These are phyloP conservation scores for Sarcocystis neurona DNA, from an alignment of 169 alveolate genomes.

Conservation along the genomic window DNA sequence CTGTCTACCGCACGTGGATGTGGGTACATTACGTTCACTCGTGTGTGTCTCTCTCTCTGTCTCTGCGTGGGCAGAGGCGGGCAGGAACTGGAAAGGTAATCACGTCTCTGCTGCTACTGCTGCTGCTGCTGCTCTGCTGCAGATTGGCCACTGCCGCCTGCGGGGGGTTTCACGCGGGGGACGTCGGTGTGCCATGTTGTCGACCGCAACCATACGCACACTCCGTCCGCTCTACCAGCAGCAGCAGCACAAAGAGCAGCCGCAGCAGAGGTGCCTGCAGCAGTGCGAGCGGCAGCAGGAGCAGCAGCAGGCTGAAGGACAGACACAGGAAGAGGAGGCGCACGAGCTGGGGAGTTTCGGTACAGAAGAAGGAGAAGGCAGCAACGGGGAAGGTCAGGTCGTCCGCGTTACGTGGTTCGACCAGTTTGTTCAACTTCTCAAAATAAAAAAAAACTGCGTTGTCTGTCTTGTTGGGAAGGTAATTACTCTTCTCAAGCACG, in stretches of 20 bases:
- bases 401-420: constrained; percentile 9
- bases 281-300: neutral
- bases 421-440: neutral
- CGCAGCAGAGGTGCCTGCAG: neutral
- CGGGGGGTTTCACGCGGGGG: neutral
- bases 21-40: too few relatives aligned
- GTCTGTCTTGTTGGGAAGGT: constrained; percentile 31
- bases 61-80: too few relatives aligned
- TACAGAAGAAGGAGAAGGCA: neutral
- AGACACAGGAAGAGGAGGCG: neutral
- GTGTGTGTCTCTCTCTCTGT: too few relatives aligned
- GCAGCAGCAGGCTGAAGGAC: neutral
- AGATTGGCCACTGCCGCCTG: constrained; percentile 30
- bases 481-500: too few relatives aligned
- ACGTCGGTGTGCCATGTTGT: neutral
- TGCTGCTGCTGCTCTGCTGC: neutral
- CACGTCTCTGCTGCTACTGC: too few relatives aligned
- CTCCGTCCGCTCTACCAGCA: neutral
- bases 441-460: neutral
- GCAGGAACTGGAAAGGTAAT: too few relatives aligned
- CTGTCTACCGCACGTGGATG: too few relatives aligned
- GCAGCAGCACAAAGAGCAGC: neutral
- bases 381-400: neutral
- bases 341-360: neutral
- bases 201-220: constrained; percentile 4